Evolutionary conservation across 2,329 filamentous ascomycete genomes (phyloP).

Genomic region (Phyllosticta capitalensis): DNA sequence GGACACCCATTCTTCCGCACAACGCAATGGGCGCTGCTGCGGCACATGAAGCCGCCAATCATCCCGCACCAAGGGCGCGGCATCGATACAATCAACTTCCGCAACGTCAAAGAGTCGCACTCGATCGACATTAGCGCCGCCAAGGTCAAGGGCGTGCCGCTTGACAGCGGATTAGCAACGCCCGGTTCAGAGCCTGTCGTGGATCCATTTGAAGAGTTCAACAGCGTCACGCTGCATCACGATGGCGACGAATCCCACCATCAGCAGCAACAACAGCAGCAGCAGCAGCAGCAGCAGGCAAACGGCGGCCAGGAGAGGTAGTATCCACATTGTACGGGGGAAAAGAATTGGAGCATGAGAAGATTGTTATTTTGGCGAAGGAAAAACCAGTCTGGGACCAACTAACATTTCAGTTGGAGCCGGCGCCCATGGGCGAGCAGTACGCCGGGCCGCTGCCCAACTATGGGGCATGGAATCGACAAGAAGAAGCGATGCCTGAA

Average conservation of each 20-base stretch:
- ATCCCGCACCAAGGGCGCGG: slow-evolving; percentile 84
- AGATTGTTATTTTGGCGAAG: neutral
- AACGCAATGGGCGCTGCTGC: slow-evolving; percentile 92
- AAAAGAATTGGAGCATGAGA: slow-evolving; percentile 11
- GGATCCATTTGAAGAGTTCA: slow-evolving; percentile 98
- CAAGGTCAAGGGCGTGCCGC: slow-evolving; percentile 64
- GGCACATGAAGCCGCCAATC: slow-evolving; percentile 97
- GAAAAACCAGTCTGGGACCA: neutral
- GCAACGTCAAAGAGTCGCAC: slow-evolving; percentile 94
- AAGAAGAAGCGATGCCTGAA: neutral
- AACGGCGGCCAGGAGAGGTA: neutral
- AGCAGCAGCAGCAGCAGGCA: neutral
- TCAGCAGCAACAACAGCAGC: neutral
- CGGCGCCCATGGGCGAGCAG: neutral
- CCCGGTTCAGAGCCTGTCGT: slow-evolving; percentile 63
- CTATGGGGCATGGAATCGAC: neutral
- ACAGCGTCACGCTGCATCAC: slow-evolving; percentile 93
- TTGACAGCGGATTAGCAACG: slow-evolving; percentile 78
- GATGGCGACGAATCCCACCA: slow-evolving; percentile 62
- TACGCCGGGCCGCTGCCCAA: neutral
- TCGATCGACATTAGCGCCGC: slow-evolving; percentile 66
- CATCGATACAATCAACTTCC: slow-evolving; percentile 92
- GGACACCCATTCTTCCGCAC: slow-evolving; percentile 90
- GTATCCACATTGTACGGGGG: slow-evolving; percentile 1
- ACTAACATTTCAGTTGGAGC: neutral